Percentiles rank a stretch among this genome's conserved stretches.
These are phyloP conservation scores for Haplosporangium gracile DNA, from an alignment of 192 early-diverging fungal genomes.

Conservation along the genomic window DNA sequence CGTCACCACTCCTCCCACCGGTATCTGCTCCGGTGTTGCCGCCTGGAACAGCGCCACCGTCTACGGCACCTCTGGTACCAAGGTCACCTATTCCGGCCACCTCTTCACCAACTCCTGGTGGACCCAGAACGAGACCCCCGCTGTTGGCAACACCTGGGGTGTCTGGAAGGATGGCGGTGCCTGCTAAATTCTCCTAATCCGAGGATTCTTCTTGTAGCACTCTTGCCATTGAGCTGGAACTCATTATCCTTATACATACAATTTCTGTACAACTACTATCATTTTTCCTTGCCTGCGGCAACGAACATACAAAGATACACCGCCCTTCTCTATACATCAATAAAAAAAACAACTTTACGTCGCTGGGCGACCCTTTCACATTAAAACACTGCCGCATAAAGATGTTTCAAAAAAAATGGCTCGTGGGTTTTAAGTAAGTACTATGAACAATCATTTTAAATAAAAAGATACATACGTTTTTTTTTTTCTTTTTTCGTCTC, in stretches of 20 bases:
- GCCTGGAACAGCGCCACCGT: conserved; percentile 31
- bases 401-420: too few relatives aligned
- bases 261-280: not conserved
- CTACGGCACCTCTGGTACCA: conserved; percentile 36
- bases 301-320: not conserved
- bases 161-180: conserved; percentile 57
- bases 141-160: conserved; percentile 7
- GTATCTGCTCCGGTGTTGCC: conserved; percentile 37
- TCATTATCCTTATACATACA: conserved; percentile 8
- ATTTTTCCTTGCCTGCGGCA: not conserved
- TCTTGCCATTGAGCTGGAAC: not conserved
- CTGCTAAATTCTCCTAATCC: conserved; percentile 21
- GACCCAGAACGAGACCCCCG: conserved; percentile 50
- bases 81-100: conserved; percentile 47
- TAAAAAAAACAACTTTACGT: not conserved
- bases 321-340: not conserved
- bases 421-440: too few relatives aligned
- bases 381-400: not conserved
- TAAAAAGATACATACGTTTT: too few relatives aligned
- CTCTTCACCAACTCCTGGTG: conserved; percentile 54
- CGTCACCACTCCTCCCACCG: conserved; percentile 10
- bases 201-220: not conserved
- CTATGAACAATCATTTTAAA: too few relatives aligned
- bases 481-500: not conserved
- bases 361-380: conserved; percentile 9